Conservation (phyloP, 306 rosid genomes). For the apple (Malus domestica) region ASM211411v1 NC_041797.1:2340501-2341000, state of each 20-base stretch:
- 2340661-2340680: constrained; percentile 4
- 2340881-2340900: constrained; percentile 86
- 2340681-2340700: constrained; percentile 15
- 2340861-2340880: constrained; percentile 73
- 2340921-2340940: constrained; percentile 57
- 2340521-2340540: constrained; percentile 71
- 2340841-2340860: constrained; percentile 58
- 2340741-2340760: constrained; percentile 82
- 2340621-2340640: constrained; percentile 54
- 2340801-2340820: constrained; percentile 48
- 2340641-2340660: constrained; percentile 63
- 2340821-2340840: constrained; percentile 74
- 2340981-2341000: neutral
- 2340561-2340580: constrained; percentile 59
- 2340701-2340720: constrained; percentile 20
- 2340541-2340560: constrained; percentile 55
- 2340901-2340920: constrained; percentile 86
- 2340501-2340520: constrained; percentile 62
- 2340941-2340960: neutral
- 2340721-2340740: constrained; percentile 35
- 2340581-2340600: constrained; percentile 35
- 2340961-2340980: neutral
- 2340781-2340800: constrained; percentile 47
- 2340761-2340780: constrained; percentile 81
- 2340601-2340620: constrained; percentile 51